Conservation (phyloP, 2,329 filamentous ascomycete genomes). For the Malbranchea cinnamomea region DNA sequence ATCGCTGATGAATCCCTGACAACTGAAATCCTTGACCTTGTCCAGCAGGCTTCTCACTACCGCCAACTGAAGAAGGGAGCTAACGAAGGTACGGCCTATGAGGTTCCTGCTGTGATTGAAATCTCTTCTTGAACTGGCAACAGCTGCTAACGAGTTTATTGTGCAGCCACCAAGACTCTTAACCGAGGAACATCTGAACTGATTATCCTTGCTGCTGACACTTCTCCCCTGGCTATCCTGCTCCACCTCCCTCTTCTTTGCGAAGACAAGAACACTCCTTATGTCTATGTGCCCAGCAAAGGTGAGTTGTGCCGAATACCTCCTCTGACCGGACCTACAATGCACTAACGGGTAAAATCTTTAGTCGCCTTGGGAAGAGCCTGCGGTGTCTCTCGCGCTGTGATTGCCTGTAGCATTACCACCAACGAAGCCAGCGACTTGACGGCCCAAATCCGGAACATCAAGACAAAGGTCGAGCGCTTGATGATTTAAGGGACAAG, state of each 20-base stretch:
- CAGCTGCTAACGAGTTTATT: conserved; percentile 5
- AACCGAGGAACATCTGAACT: conserved; percentile 85
- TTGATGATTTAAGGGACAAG: conserved; percentile 87
- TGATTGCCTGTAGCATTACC: conserved; percentile 79
- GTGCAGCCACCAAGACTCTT: conserved; percentile 60
- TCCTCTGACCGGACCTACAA: too few relatives aligned
- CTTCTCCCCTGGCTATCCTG: conserved; percentile 71
- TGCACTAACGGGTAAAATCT: neutral
- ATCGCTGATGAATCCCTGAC: conserved; percentile 58
- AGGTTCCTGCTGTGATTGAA: too few relatives aligned
- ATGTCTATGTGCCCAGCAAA: conserved; percentile 63
- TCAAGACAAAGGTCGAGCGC: conserved; percentile 93
- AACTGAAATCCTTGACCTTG: conserved; percentile 68
- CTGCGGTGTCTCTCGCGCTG: conserved; percentile 73
- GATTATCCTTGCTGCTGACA: conserved; percentile 79
- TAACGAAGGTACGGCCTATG: conserved; percentile 45
- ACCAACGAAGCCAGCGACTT: conserved; percentile 85
- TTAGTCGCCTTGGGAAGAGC: conserved; percentile 63
- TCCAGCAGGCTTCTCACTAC: conserved; percentile 51
- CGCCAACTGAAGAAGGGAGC: conserved; percentile 78
- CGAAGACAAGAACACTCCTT: conserved; percentile 59
- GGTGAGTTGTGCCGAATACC: too few relatives aligned
- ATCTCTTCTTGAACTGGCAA: neutral
- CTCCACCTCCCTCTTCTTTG: conserved; percentile 78
- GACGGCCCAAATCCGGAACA: conserved; percentile 67